Evolutionary conservation across 192 early-diverging fungal genomes (phyloP).

Genomic region (Geranomyces variabilis): DNA sequence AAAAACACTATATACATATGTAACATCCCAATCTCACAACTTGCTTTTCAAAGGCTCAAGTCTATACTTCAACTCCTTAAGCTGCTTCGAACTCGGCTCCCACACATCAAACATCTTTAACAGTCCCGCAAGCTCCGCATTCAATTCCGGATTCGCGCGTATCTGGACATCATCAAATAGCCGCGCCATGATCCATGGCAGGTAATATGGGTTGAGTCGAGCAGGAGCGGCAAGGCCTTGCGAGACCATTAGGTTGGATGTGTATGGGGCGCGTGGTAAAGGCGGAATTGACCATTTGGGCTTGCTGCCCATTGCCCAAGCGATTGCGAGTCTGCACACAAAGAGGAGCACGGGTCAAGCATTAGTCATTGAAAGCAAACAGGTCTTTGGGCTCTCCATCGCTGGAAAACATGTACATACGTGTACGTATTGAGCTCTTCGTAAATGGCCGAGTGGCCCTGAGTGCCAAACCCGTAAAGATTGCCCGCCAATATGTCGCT

Average conservation of each 20-base stretch:
- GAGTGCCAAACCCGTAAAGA: conserved; percentile 78
- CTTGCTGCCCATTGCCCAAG: conserved; percentile 47
- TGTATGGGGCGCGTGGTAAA: conserved; percentile 9
- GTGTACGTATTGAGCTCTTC: conserved; percentile 86
- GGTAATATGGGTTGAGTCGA: conserved; percentile 84
- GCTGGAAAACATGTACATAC: conserved; percentile 50
- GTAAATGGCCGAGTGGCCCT: conserved; percentile 93
- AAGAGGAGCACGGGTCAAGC: neutral
- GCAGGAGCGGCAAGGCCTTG: conserved; percentile 62
- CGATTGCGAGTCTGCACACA: conserved; percentile 36
- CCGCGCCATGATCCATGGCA: conserved; percentile 91
- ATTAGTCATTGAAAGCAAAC: neutral
- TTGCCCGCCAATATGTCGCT: conserved; percentile 78
- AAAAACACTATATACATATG: no score
- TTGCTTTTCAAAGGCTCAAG: conserved; percentile 74
- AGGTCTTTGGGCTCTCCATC: no score
- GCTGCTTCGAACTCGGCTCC: conserved; percentile 70
- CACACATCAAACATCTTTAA: conserved; percentile 75
- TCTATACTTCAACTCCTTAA: conserved; percentile 89
- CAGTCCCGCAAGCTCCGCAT: conserved; percentile 69
- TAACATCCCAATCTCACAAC: no score
- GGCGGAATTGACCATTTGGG: conserved; percentile 15
- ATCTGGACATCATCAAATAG: conserved; percentile 76
- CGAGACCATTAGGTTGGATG: conserved; percentile 17
- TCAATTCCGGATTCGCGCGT: conserved; percentile 42